phyloP scores from a whole-genome alignment of 1,139 yeast genomes.

The Hyphopichia pseudoburtonii region DNA sequence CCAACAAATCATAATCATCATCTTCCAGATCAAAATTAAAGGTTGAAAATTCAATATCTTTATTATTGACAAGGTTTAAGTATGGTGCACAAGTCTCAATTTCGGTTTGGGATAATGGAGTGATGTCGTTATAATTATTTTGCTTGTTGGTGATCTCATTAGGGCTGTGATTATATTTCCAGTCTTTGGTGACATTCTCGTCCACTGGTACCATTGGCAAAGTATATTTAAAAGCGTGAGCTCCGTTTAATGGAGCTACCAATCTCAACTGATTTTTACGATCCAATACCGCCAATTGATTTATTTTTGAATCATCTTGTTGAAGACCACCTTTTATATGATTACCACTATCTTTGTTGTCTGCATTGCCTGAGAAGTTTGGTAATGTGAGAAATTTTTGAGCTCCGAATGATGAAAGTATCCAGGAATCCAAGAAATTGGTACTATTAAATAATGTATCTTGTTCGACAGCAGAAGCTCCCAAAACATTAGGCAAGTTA shows the following conservation, averaged over 20 bases:
- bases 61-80: conserved; percentile 46
- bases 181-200: neutral
- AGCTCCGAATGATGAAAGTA: conserved; percentile 36
- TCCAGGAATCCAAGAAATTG: conserved; percentile 42
- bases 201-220: conserved; percentile 28
- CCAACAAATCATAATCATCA: conserved; percentile 10
- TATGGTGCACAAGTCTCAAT: conserved; percentile 65
- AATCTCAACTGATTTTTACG: conserved; percentile 37
- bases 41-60: conserved; percentile 32
- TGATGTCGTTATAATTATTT: conserved; percentile 12
- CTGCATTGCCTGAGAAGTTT: conserved; percentile 16
- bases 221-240: conserved; percentile 42
- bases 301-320: no score
- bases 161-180: neutral
- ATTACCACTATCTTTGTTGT: conserved; percentile 2
- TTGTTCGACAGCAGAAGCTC: conserved; percentile 1
- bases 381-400: conserved; percentile 33
- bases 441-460: conserved; percentile 7
- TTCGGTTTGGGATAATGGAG: conserved; percentile 60
- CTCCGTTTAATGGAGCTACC: conserved; percentile 46
- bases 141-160: neutral
- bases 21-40: conserved; percentile 17
- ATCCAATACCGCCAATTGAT: conserved; percentile 41
- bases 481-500: conserved; percentile 24
- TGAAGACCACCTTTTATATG: neutral